Evolutionary conservation across 768 basidiomycete species (phyloP).

Genomic region (Boletus sp.): DNA sequence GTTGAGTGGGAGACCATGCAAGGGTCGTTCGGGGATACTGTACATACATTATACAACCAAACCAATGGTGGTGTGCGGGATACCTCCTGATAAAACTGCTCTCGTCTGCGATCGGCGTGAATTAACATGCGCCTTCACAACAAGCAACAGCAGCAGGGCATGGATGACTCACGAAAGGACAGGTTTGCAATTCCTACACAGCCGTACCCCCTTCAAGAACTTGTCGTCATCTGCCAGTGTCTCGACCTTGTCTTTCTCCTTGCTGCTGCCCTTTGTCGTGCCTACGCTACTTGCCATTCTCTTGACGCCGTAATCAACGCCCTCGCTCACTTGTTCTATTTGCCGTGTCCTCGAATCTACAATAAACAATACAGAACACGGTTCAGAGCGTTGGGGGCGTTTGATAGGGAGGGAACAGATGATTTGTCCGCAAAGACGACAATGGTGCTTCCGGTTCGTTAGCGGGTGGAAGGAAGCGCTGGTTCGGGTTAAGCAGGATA

Average conservation of each 20-base stretch:
- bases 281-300: slow-evolving; percentile 33
- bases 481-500: slow-evolving; percentile 7
- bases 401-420: slow-evolving; percentile 87
- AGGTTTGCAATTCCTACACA: slow-evolving; percentile 81
- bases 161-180: slow-evolving; percentile 65
- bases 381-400: slow-evolving; percentile 56
- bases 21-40: slow-evolving; percentile 2
- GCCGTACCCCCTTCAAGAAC: slow-evolving; percentile 83
- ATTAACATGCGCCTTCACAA: not conserved
- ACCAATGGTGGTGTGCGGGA: slow-evolving; percentile 56
- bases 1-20: not conserved
- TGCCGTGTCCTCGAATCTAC: slow-evolving; percentile 74
- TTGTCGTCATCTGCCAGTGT: slow-evolving; percentile 65
- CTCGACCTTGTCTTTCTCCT: slow-evolving; percentile 37
- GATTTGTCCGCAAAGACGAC: slow-evolving; percentile 87
- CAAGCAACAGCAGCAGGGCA: not conserved
- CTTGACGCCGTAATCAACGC: slow-evolving; percentile 79
- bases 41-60: slow-evolving; percentile 72
- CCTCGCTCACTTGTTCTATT: slow-evolving; percentile 83
- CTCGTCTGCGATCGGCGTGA: slow-evolving; percentile 46
- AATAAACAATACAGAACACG: slow-evolving; percentile 81
- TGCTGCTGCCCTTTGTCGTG: slow-evolving; percentile 20
- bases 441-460: slow-evolving; percentile 94
- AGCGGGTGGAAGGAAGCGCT: slow-evolving; percentile 80
- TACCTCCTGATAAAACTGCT: slow-evolving; percentile 73